Evolutionary conservation across 305 asterid genomes (phyloP), one percentile per base, ranked within the genome.

Genomic region (Plantago rigida): DNA sequence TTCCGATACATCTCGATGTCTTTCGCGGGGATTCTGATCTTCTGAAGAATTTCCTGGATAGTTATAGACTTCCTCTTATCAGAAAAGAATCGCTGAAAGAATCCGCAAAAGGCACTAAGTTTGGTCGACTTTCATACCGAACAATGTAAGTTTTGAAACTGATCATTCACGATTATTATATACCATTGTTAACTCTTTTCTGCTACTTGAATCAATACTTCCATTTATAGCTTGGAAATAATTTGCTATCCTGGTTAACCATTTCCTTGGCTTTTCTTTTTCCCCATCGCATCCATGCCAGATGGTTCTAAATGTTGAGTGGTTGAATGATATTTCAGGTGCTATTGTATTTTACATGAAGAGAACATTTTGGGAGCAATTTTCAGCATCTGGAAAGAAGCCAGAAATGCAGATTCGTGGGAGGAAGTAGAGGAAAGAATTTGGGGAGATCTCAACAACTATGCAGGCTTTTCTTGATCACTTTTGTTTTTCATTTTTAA

Each of bases 371-470:
- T 91, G 72, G 96, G 95, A 59, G 93, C 96, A 7, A 81, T 88
- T 71, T 92, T 92, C 75, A 65, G 89, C 65, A 65, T 79, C 9
- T 86, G 95, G 91, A 84, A 82, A 79, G 95, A 88, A 69, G 69
- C 81, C 11, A 86, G 75, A 82, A 69, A 56, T 47, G 96, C 93
- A 61, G 67, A 77, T 46, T 72, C 96, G 22, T 88, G 98, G 98
- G 96, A 88, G 68, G 95, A 92, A 75, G 95, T 88, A 22, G 98
- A 92, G 76, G 80, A 80, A 59, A 78, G 75, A 74, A 87, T 92
- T 39, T 92, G 96, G 98, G 98, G 94, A 47, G 81, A 75, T 70
- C 78, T 92, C 1, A 87, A 87, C 68, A 65, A 57, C 69, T 83
- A 83, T 52, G 60, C 73, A 0, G 77, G 78, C 73, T 64, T 61